Evolutionary conservation across 1,139 yeast species (phyloP).

Genomic region (Casaregolazyma lundiana): DNA sequence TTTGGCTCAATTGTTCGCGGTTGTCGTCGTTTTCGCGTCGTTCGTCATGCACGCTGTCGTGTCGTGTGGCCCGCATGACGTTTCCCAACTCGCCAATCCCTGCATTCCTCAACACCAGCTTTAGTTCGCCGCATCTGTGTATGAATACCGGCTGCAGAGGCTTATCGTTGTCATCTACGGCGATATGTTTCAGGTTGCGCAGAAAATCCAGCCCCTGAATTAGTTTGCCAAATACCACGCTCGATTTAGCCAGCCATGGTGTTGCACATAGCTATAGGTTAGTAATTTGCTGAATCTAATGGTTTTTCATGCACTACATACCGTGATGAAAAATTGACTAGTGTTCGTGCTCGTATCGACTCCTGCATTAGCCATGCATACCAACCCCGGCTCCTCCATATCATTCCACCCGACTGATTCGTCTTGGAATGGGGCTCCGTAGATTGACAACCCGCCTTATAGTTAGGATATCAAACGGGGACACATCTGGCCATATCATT

Average conservation of each 20-base stretch:
- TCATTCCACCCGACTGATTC: conserved; percentile 48
- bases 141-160: conserved; percentile 46
- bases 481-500: background rate
- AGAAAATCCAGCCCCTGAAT: conserved; percentile 66
- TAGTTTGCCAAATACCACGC: conserved; percentile 65
- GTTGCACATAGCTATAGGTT: conserved; percentile 17
- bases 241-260: conserved; percentile 52
- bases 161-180: conserved; percentile 32
- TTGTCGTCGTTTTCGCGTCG: background rate
- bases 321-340: conserved; percentile 69
- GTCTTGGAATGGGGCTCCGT: conserved; percentile 45
- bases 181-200: conserved; percentile 26
- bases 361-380: conserved; percentile 65
- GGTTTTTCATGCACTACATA: conserved; percentile 11
- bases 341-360: conserved; percentile 55
- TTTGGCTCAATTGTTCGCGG: background rate
- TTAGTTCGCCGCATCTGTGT: conserved; percentile 28
- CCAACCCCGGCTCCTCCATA: conserved; percentile 26
- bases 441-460: conserved; percentile 28
- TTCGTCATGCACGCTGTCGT: background rate
- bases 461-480: background rate
- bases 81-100: background rate
- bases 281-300: background rate
- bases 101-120: background rate
- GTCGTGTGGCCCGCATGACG: background rate